Evolutionary conservation across 208 protist species (phyloP).

Genomic region (Leishmania arabica): DNA sequence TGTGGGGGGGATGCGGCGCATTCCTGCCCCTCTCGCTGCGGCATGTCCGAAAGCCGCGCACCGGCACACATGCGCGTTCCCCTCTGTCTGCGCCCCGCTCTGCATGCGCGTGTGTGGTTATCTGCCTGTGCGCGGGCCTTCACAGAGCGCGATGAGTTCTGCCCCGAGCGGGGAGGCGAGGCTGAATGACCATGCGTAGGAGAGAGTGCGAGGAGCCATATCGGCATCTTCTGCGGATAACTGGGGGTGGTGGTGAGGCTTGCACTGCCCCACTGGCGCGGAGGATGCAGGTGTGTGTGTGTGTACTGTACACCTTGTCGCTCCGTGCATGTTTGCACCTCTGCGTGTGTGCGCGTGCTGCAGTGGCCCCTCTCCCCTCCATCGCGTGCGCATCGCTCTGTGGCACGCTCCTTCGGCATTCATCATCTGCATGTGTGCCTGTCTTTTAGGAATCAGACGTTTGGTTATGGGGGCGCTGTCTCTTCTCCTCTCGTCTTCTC

Average conservation of each 20-base stretch:
- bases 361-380: not conserved
- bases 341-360: not conserved
- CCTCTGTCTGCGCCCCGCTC: not conserved
- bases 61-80: not conserved
- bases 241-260: not conserved
- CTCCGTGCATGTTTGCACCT: not conserved
- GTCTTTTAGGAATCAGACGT: conserved; percentile 7
- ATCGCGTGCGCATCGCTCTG: not conserved
- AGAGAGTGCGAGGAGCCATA: not conserved
- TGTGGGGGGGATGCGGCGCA: not conserved
- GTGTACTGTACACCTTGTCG: not conserved
- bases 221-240: not conserved
- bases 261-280: not conserved
- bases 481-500: not conserved
- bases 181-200: not conserved
- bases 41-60: not conserved
- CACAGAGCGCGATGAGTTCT: not conserved
- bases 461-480: not conserved
- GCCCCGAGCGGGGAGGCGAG: not conserved
- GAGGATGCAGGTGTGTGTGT: not conserved
- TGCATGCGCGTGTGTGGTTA: not conserved
- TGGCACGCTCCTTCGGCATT: not conserved
- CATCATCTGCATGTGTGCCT: not conserved
- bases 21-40: not conserved
- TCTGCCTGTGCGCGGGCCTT: not conserved